Conservation (phyloP, 768 basidiomycete species). For the Phylloporus rhodoxanthus region DNA sequence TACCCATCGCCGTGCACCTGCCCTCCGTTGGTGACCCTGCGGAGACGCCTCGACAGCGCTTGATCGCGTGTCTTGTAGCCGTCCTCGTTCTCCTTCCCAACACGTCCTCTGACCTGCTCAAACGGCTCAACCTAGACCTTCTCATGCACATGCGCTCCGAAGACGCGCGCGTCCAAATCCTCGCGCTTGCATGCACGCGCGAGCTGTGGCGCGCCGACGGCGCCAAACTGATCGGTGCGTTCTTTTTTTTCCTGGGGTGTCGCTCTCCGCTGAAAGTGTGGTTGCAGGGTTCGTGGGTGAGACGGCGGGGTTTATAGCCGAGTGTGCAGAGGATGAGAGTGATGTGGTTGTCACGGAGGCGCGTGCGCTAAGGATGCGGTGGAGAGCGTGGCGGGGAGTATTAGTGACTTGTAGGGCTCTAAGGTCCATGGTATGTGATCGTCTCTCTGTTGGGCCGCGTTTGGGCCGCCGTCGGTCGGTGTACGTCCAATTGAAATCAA, state of each 20-base stretch:
- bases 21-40: background rate
- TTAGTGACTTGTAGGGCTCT: slow-evolving; percentile 26
- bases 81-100: slow-evolving; percentile 14
- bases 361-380: slow-evolving; percentile 63
- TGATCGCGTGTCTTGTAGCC: slow-evolving; percentile 18
- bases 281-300: slow-evolving; percentile 67
- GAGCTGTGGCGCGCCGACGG: slow-evolving; percentile 52
- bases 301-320: slow-evolving; percentile 79
- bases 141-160: slow-evolving; percentile 90
- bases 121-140: slow-evolving; percentile 73
- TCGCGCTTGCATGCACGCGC: no score
- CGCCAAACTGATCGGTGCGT: slow-evolving; percentile 61
- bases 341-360: slow-evolving; percentile 71
- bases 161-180: slow-evolving; percentile 50
- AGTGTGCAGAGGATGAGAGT: slow-evolving; percentile 85
- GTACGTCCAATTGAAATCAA: no score
- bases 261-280: background rate
- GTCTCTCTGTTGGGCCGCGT: no score
- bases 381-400: slow-evolving; percentile 64
- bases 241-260: background rate
- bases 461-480: no score
- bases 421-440: no score
- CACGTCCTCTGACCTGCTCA: slow-evolving; percentile 44
- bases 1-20: slow-evolving; percentile 45
- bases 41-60: slow-evolving; percentile 5